A percentile compares a stretch with the other conserved stretches of the same genome.
These are phyloP conservation scores for Plectosphaerella cucumerina DNA, from an alignment of 2,329 filamentous ascomycete genomes.

Conservation along the genomic window DNA sequence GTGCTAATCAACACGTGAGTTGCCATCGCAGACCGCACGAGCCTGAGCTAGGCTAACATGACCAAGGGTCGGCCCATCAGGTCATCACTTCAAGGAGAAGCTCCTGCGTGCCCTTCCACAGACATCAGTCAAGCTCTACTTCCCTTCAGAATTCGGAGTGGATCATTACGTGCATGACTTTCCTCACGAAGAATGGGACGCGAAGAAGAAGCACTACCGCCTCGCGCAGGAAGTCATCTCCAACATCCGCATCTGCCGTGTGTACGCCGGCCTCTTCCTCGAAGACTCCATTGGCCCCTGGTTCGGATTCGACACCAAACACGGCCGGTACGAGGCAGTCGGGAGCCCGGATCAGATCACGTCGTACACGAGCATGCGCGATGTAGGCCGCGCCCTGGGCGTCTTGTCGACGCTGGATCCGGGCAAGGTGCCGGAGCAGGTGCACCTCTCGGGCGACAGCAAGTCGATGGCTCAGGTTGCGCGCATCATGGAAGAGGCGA, in stretches of 20 bases:
- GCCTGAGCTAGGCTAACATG: background rate
- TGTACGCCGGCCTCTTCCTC: slow-evolving; percentile 26
- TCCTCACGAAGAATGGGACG: slow-evolving; percentile 25
- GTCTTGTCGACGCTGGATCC: slow-evolving; percentile 15
- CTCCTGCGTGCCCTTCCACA: slow-evolving; percentile 17
- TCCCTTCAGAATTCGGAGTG: slow-evolving; percentile 31
- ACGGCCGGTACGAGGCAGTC: slow-evolving; percentile 22
- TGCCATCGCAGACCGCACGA: background rate
- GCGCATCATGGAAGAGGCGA: slow-evolving; percentile 17
- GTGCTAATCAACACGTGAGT: slow-evolving; percentile 24
- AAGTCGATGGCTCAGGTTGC: slow-evolving; percentile 18
- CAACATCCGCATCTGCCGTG: slow-evolving; percentile 20
- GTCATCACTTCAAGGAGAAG: slow-evolving; percentile 21
- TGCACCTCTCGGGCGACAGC: slow-evolving; percentile 22
- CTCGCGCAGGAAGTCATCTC: slow-evolving; percentile 13
- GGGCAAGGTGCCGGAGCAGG: slow-evolving; percentile 17
- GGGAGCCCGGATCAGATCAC: slow-evolving; percentile 17
- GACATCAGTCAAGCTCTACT: slow-evolving; percentile 23
- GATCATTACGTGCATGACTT: slow-evolving; percentile 31
- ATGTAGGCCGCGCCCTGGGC: slow-evolving; percentile 24
- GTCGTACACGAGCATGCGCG: slow-evolving; percentile 24
- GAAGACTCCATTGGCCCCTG: slow-evolving; percentile 27
- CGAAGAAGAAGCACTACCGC: slow-evolving; percentile 22
- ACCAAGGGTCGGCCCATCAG: background rate
- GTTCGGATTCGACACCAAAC: slow-evolving; percentile 20